Evolutionary conservation across 2,329 filamentous ascomycete genomes (phyloP).

Genomic region (Conoideocrella luteorostrata): DNA sequence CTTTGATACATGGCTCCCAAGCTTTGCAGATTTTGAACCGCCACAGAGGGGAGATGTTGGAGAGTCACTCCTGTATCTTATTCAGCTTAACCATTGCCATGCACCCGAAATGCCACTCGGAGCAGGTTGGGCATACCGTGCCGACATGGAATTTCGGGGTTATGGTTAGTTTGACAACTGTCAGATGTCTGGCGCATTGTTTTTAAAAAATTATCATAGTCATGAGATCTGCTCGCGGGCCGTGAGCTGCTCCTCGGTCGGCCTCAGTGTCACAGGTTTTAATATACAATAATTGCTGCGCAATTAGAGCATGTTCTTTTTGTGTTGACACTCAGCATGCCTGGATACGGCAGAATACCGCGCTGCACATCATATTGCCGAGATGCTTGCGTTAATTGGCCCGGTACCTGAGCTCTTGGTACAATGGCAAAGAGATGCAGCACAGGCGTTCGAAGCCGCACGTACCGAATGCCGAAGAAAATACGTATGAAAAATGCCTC

Average conservation of each 20-base stretch:
- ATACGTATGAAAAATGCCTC: neutral
- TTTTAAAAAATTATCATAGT: neutral
- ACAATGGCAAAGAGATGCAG: neutral
- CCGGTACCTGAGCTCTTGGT: neutral
- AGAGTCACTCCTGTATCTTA: slow-evolving; percentile 10
- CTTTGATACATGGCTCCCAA: slow-evolving; percentile 11
- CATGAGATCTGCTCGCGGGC: neutral
- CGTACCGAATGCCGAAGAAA: neutral
- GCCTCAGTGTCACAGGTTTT: too few relatives aligned
- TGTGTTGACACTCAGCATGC: too few relatives aligned
- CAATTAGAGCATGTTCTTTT: too few relatives aligned
- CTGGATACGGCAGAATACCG: neutral
- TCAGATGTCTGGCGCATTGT: neutral
- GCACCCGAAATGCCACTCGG: slow-evolving; percentile 8
- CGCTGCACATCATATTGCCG: neutral
- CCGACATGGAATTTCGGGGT: neutral
- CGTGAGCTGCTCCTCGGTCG: neutral
- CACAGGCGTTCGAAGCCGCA: neutral
- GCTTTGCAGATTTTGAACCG: slow-evolving; percentile 15
- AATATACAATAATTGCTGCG: too few relatives aligned
- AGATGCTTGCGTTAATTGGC: neutral
- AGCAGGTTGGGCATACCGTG: neutral
- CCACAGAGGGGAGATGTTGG: slow-evolving; percentile 8
- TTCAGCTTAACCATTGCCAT: slow-evolving; percentile 13
- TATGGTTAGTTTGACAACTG: neutral